phyloP scores from a whole-genome alignment of 2,329 filamentous ascomycete species.

The Colletotrichum acutatum region DNA sequence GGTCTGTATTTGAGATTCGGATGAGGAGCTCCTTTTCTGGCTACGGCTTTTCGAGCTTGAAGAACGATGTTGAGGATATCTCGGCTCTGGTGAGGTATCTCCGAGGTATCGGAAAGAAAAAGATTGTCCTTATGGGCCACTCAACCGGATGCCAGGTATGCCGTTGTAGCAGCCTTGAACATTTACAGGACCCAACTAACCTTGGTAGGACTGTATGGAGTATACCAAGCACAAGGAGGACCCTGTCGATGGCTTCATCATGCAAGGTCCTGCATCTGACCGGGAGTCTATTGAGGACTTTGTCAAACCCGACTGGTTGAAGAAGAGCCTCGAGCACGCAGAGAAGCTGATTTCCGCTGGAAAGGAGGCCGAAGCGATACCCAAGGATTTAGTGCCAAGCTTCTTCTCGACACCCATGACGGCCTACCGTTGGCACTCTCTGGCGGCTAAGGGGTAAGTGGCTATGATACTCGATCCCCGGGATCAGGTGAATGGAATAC shows the following conservation, averaged over 20 bases:
- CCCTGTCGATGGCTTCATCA: constrained; percentile 78
- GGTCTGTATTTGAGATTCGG: constrained; percentile 67
- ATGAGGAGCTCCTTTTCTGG: constrained; percentile 64
- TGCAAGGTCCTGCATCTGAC: constrained; percentile 85
- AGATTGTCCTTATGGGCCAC: constrained; percentile 67
- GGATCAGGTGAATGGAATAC: neutral
- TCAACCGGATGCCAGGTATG: constrained; percentile 68
- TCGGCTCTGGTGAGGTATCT: constrained; percentile 64
- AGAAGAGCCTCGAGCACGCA: constrained; percentile 60
- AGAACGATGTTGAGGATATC: constrained; percentile 65
- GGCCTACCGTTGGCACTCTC: constrained; percentile 63
- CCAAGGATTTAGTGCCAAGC: constrained; percentile 53
- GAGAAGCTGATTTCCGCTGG: constrained; percentile 66
- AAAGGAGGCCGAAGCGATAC: constrained; percentile 65
- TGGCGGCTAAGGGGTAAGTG: constrained; percentile 61
- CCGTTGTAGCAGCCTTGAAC: neutral
- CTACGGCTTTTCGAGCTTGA: constrained; percentile 62
- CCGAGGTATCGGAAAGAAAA: constrained; percentile 59
- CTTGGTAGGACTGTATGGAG: constrained; percentile 64
- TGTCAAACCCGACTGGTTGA: constrained; percentile 55
- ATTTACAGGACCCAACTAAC: constrained; percentile 7
- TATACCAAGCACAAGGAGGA: constrained; percentile 57
- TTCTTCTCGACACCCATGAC: constrained; percentile 59
- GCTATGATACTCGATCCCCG: neutral
- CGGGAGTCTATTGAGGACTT: constrained; percentile 69